Evolutionary conservation across 1,284 basidiomycete species (phyloP).

Genomic region (Marasmius sp.): DNA sequence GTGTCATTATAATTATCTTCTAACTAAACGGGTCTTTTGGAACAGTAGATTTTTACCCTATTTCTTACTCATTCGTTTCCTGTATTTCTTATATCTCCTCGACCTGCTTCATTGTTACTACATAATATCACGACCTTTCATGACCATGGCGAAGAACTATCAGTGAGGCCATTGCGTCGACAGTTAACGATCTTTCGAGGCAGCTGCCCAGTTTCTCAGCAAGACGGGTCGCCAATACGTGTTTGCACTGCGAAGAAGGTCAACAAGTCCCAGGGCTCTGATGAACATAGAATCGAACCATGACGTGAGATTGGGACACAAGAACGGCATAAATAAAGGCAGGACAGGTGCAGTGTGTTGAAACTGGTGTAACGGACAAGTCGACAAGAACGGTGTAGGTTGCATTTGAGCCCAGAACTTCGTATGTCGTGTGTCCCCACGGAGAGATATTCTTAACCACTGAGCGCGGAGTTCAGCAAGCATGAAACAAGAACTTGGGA

Average conservation of each 20-base stretch:
- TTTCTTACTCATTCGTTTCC: neutral
- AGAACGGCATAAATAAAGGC: constrained; percentile 67
- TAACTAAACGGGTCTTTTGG: too few relatives aligned
- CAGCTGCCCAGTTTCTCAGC: constrained; percentile 53
- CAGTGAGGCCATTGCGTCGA: constrained; percentile 45
- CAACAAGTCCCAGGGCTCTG: neutral
- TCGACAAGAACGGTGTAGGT: constrained; percentile 62
- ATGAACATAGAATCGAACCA: constrained; percentile 42
- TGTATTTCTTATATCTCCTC: neutral
- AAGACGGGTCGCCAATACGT: constrained; percentile 64
- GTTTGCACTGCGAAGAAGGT: constrained; percentile 60
- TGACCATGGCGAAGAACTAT: constrained; percentile 23
- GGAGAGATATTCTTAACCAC: constrained; percentile 62
- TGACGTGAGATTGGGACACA: constrained; percentile 55
- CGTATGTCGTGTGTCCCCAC: constrained; percentile 58
- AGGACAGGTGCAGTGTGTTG: constrained; percentile 72
- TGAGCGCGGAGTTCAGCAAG: constrained; percentile 23
- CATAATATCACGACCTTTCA: neutral
- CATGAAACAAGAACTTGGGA: neutral
- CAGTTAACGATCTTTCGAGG: constrained; percentile 44
- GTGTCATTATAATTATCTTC: too few relatives aligned
- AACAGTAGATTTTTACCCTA: neutral
- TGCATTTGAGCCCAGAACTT: constrained; percentile 64
- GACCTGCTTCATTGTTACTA: neutral
- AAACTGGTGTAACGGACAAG: constrained; percentile 37